Conservation (phyloP, 2,329 filamentous ascomycete species). For the Aureobasidium zeae region DNA sequence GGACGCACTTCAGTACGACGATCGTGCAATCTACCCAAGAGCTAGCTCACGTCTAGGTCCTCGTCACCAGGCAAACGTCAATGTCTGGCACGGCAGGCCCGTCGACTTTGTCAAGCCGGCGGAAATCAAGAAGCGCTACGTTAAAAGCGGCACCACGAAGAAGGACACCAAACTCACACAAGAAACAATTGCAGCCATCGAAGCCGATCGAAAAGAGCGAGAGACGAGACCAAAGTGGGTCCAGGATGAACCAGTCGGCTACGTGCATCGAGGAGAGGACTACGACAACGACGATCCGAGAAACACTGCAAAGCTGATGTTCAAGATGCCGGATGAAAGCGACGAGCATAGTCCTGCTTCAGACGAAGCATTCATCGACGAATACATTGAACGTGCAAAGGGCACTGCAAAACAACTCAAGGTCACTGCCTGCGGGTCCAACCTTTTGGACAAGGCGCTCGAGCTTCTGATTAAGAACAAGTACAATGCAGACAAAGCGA, state of each 20-base stretch:
- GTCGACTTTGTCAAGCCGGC: constrained; percentile 84
- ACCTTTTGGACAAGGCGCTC: constrained; percentile 76
- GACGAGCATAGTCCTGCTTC: constrained; percentile 24
- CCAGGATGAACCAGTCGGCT: constrained; percentile 81
- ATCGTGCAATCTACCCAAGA: constrained; percentile 84
- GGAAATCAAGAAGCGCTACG: constrained; percentile 71
- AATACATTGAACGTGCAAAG: constrained; percentile 65
- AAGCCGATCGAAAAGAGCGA: constrained; percentile 69
- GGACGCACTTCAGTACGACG: constrained; percentile 92
- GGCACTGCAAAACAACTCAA: constrained; percentile 56
- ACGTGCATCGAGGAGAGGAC: constrained; percentile 76
- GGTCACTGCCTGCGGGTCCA: constrained; percentile 69
- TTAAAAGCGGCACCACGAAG: constrained; percentile 54
- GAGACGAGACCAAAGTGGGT: constrained; percentile 87
- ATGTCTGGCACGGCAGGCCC: constrained; percentile 74
- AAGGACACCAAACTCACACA: constrained; percentile 71
- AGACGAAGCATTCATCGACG: constrained; percentile 55
- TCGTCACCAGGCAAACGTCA: constrained; percentile 79
- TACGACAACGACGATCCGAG: constrained; percentile 59
- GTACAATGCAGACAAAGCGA: constrained; percentile 61
- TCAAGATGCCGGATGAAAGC: constrained; percentile 51
- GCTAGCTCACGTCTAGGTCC: constrained; percentile 88
- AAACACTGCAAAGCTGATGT: constrained; percentile 66
- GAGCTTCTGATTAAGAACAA: constrained; percentile 61
- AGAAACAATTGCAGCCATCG: constrained; percentile 67